Conservation (phyloP, 148 eudicot species). For the Vaccinium macrocarpon region DNA sequence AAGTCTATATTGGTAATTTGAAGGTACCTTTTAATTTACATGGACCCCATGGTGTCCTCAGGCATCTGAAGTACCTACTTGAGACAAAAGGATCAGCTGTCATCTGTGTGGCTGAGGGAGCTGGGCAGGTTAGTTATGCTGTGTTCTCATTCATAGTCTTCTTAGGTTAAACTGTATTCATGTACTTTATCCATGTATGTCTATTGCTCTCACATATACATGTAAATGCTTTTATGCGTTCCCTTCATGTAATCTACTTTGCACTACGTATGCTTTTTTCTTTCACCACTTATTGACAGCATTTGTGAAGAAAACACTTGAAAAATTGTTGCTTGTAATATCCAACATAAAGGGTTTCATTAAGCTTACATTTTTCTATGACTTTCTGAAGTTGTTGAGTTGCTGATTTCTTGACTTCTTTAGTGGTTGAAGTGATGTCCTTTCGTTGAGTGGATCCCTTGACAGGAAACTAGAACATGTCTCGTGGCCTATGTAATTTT, state of each 20-base stretch:
- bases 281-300: background rate
- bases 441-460: background rate
- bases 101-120: slow-evolving; percentile 96
- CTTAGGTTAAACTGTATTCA: background rate
- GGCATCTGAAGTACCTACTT: slow-evolving; percentile 79
- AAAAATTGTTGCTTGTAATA: background rate
- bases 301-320: background rate
- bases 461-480: background rate
- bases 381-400: background rate
- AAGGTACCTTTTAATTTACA: slow-evolving; percentile 85
- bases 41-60: slow-evolving; percentile 91
- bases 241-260: background rate
- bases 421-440: background rate
- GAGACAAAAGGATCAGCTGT: slow-evolving; percentile 97
- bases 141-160: background rate
- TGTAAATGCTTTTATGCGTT: background rate
- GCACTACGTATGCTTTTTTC: background rate
- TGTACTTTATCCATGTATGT: background rate
- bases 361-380: background rate
- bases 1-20: background rate
- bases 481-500: background rate
- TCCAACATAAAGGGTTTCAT: background rate
- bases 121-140: slow-evolving; percentile 74
- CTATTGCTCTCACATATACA: background rate
- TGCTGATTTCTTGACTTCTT: background rate